Evolutionary conservation across 768 basidiomycete genomes (phyloP).

Genomic region (Agaricus blazei): DNA sequence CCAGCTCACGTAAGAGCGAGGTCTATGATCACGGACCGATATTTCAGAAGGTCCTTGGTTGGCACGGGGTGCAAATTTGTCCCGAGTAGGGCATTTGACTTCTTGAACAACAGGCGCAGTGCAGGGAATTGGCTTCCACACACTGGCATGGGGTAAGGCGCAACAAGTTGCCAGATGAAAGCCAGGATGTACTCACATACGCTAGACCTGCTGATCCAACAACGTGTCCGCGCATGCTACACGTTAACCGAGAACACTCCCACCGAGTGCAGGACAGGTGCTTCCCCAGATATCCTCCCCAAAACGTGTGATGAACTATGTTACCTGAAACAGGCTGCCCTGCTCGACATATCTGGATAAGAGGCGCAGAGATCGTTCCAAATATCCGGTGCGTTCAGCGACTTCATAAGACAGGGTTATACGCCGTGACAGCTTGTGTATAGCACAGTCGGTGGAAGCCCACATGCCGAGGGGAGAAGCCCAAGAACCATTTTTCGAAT

Average conservation of each 20-base stretch:
- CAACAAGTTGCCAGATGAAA: background rate
- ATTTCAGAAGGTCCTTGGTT: no score
- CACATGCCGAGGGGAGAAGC: background rate
- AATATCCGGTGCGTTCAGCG: slow-evolving; percentile 1
- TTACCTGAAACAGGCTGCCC: background rate
- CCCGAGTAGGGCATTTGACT: no score
- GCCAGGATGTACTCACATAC: background rate
- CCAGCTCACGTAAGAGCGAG: no score
- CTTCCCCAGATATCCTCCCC: background rate
- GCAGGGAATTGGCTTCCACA: no score
- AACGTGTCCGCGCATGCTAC: background rate
- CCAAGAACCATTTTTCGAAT: background rate
- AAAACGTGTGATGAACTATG: slow-evolving; percentile 6
- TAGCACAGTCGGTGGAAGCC: background rate
- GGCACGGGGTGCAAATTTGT: no score
- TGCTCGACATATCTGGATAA: slow-evolving; percentile 5
- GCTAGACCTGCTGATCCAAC: background rate
- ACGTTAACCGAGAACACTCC: background rate
- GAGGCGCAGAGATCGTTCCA: background rate
- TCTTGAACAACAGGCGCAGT: no score
- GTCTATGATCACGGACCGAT: no score
- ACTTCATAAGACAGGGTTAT: background rate
- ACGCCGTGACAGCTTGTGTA: background rate
- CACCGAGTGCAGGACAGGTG: background rate
- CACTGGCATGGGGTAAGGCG: background rate